phyloP scores from a whole-genome alignment of 345 rosid genomes.

The Psidium friedrichsthalianum region DNA sequence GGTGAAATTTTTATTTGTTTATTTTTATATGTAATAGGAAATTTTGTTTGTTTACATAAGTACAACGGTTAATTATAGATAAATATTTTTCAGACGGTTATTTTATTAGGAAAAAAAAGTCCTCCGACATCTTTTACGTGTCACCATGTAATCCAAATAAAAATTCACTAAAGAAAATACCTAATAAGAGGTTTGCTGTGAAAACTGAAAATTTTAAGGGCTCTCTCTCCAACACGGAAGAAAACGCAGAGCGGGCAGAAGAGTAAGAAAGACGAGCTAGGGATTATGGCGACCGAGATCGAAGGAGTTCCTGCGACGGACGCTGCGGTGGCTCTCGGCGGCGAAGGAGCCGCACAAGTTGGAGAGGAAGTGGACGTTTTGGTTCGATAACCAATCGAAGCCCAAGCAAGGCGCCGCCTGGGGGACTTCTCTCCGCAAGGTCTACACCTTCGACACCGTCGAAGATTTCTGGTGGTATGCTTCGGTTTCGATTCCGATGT shows the following conservation, averaged over 20 bases:
- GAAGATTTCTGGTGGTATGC: conserved; percentile 90
- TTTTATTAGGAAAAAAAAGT: too few relatives aligned
- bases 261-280: background rate
- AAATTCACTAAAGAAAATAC: background rate
- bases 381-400: conserved; percentile 83
- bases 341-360: conserved; percentile 50
- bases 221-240: background rate
- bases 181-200: background rate
- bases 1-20: too few relatives aligned
- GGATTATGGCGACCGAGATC: conserved; percentile 39
- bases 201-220: background rate
- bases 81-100: background rate
- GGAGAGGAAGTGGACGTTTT: conserved; percentile 84
- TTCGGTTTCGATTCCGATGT: background rate
- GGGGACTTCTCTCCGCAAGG: conserved; percentile 73
- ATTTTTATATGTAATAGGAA: too few relatives aligned
- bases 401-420: conserved; percentile 74
- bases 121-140: too few relatives aligned
- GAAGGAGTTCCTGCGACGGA: conserved; percentile 7
- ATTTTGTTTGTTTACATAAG: background rate
- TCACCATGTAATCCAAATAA: background rate
- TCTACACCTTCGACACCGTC: conserved; percentile 79
- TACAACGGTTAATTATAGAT: background rate
- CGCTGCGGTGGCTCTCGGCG: background rate
- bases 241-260: background rate